Evolutionary conservation across 345 rosid species (phyloP), one percentile per base, ranked within the genome.

Genomic region (Euphorbia lathyris): DNA sequence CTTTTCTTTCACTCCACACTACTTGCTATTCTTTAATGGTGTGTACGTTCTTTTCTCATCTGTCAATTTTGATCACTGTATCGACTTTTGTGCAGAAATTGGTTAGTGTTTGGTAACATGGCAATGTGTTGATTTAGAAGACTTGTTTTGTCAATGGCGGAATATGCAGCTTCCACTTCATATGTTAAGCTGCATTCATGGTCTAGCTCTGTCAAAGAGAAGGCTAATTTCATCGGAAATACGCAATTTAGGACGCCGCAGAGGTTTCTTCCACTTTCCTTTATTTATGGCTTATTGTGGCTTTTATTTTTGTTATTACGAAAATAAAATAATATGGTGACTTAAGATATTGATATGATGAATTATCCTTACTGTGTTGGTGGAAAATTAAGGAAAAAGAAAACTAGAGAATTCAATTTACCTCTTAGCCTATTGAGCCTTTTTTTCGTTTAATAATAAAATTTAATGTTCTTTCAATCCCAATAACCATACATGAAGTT

Each of bases 151-250:
- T 45, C 79, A 73, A 90, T 88, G 96, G 91, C 86, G 47, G 83
- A 80, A 38, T 84, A 68, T 69, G 77, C 71, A 63, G 76, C 86
- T 66, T 81, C 80, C 11, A 73, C 83, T 20, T 75, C 78, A 36
- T 86, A 81, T 74, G 40, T 79, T 64, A 86, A 81, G 84, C 78
- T 76, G 61, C 83, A 65, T 47, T n/a, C 74, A 67, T 84, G 78
- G 79, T 58, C 65, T 19, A 64, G 51, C 65, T 70, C 73, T 7
- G 67, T 58, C 55, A 65, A 63, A 43, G 79, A 55, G 38, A 68
- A 36, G 52, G 16, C 17, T 16, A 8, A 17, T 16, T 20, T 53
- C 4, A 53, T 25, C 22, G 73, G 6, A 27, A 82, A 32, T 52
- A 74, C 72, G 53, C 73, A n/a, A 68, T 47, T 77, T 42, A 79